Percentiles rank a stretch among this genome's conserved stretches.
Conservation (phyloP, 495 filamentous ascomycete genomes). For the Daldinia bambusicola region DNA sequence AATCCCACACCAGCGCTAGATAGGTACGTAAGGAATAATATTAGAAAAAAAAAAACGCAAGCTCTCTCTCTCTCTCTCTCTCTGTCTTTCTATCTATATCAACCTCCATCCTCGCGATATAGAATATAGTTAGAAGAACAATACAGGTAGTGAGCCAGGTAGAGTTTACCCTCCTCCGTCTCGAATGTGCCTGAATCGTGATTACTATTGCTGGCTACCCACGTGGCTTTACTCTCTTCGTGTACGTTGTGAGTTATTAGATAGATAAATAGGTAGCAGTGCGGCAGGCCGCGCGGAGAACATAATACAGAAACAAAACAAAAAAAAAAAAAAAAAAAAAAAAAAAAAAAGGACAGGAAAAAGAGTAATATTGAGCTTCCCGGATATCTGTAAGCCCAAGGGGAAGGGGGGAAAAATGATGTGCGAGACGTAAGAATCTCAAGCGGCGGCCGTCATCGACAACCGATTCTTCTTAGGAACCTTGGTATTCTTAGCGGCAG, state of each 20-base stretch:
- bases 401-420: not conserved
- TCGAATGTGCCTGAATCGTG: not conserved
- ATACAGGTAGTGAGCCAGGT: no score
- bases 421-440: not conserved
- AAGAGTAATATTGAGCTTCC: not conserved
- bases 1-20: constrained; percentile 7
- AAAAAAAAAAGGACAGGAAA: constrained; percentile 1
- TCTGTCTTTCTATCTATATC: not conserved
- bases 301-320: not conserved
- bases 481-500: constrained; percentile 46
- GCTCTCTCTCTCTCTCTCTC: not conserved
- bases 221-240: not conserved
- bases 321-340: not conserved
- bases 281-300: not conserved
- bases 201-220: not conserved
- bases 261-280: not conserved
- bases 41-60: no score
- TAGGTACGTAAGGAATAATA: not conserved
- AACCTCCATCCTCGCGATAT: not conserved
- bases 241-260: not conserved
- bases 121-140: not conserved
- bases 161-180: not conserved
- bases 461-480: constrained; percentile 53
- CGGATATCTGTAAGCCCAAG: not conserved
- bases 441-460: constrained; percentile 47